phyloP scores from a whole-genome alignment of 2,329 filamentous ascomycete genomes.

The Alternaria burnsii region DNA sequence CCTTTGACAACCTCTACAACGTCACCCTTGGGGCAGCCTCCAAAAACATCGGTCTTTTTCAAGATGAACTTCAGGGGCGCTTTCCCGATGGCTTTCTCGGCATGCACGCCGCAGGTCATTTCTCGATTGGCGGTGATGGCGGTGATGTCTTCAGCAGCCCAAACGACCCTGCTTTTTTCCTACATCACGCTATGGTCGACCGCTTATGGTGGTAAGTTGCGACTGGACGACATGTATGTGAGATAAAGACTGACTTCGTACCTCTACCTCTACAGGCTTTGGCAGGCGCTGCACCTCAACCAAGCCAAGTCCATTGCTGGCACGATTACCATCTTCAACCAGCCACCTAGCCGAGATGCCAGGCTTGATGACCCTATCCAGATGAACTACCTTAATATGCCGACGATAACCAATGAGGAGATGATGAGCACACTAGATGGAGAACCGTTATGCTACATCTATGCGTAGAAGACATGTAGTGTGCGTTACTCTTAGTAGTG shows the following conservation, averaged over 20 bases:
- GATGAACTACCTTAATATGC: slow-evolving; percentile 47
- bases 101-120: slow-evolving; percentile 54
- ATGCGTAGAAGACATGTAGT: slow-evolving; percentile 28
- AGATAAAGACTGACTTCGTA: too few relatives aligned
- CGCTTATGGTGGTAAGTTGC: slow-evolving; percentile 47
- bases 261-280: slow-evolving; percentile 44
- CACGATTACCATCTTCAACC: slow-evolving; percentile 55
- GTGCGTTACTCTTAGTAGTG: neutral
- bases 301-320: slow-evolving; percentile 25
- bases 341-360: slow-evolving; percentile 54
- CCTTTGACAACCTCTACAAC: slow-evolving; percentile 47
- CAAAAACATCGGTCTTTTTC: slow-evolving; percentile 48
- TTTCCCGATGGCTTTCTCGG: slow-evolving; percentile 35
- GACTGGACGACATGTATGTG: too few relatives aligned
- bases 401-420: slow-evolving; percentile 45
- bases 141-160: slow-evolving; percentile 57
- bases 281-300: slow-evolving; percentile 49
- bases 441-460: slow-evolving; percentile 57
- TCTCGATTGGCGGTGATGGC: slow-evolving; percentile 35
- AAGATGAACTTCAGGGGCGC: slow-evolving; percentile 38
- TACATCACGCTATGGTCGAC: slow-evolving; percentile 59
- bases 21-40: slow-evolving; percentile 62
- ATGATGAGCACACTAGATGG: slow-evolving; percentile 52
- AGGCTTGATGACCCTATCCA: slow-evolving; percentile 56
- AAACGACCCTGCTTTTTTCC: slow-evolving; percentile 56